Percentiles rank a stretch among this genome's conserved stretches.
phyloP scores from a whole-genome alignment of 805 yeast species.

The Ogataea sp. region DNA sequence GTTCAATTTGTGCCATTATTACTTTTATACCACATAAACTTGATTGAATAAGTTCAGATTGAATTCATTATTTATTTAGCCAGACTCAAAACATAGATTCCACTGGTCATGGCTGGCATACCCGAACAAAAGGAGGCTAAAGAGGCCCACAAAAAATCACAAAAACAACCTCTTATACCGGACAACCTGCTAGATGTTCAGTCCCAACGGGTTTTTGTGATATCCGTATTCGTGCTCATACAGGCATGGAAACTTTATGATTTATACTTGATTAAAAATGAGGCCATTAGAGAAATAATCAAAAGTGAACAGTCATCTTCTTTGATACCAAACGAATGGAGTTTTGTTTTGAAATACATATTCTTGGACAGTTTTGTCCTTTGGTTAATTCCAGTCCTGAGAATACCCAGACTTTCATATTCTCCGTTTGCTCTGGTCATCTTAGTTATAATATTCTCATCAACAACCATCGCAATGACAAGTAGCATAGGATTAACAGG shows the following conservation, averaged over 20 bases:
- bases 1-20: too few species aligned
- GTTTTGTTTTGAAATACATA: constrained; percentile 63
- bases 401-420: constrained; percentile 48
- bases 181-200: constrained; percentile 50
- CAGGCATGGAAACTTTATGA: constrained; percentile 86
- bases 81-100: too few species aligned
- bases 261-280: constrained; percentile 48
- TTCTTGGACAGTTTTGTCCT: constrained; percentile 65
- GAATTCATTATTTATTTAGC: too few species aligned
- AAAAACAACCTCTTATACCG: constrained; percentile 1
- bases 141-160: neutral
- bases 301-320: constrained; percentile 19
- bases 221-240: constrained; percentile 61
- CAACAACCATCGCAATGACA: constrained; percentile 46
- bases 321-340: constrained; percentile 40
- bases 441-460: constrained; percentile 36
- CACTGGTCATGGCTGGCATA: neutral
- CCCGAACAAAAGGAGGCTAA: neutral
- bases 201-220: constrained; percentile 62
- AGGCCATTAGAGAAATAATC: constrained; percentile 14
- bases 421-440: constrained; percentile 38
- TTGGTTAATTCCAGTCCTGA: constrained; percentile 63
- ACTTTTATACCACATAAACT: too few species aligned
- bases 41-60: too few species aligned
- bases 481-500: constrained; percentile 43